A percentile compares a stretch with the other conserved stretches of the same genome.
These are phyloP conservation scores for Trichoderma lentiforme DNA, from an alignment of 2,329 filamentous ascomycete genomes.

Conservation along the genomic window DNA sequence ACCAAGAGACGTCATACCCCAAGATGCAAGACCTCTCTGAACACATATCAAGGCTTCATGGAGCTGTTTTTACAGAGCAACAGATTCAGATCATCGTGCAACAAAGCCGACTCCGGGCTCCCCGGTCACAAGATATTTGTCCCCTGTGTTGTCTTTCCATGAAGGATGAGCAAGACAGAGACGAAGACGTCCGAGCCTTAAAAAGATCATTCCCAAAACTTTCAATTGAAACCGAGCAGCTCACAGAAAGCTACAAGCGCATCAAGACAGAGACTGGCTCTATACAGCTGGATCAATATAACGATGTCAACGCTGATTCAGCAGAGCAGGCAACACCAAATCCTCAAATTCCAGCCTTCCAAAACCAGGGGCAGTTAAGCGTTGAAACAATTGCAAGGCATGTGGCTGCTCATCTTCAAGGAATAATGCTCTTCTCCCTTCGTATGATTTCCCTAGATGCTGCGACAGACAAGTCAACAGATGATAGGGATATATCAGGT, in stretches of 20 bases:
- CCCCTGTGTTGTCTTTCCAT: conserved; percentile 9
- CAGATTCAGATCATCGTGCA: not conserved
- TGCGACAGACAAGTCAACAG: not conserved
- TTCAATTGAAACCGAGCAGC: not conserved
- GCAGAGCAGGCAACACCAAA: not conserved
- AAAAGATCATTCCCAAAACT: accelerated
- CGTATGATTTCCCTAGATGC: not conserved
- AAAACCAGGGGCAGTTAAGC: not conserved
- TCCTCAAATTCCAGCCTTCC: not conserved
- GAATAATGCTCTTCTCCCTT: not conserved
- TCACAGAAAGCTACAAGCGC: not conserved
- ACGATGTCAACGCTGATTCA: accelerated
- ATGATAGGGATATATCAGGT: not conserved
- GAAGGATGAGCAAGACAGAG: not conserved
- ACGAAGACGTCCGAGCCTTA: not conserved
- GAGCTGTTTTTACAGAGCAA: not conserved
- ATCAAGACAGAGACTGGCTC: not conserved
- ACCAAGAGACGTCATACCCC: not conserved
- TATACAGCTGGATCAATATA: not conserved
- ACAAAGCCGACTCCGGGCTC: not conserved
- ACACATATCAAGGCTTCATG: not conserved
- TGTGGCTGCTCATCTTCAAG: not conserved
- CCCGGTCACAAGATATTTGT: not conserved
- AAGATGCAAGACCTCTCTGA: not conserved
- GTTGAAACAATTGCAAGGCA: not conserved